Conservation (phyloP, 148 eudicot species). For the Nyssa sinensis region DNA sequence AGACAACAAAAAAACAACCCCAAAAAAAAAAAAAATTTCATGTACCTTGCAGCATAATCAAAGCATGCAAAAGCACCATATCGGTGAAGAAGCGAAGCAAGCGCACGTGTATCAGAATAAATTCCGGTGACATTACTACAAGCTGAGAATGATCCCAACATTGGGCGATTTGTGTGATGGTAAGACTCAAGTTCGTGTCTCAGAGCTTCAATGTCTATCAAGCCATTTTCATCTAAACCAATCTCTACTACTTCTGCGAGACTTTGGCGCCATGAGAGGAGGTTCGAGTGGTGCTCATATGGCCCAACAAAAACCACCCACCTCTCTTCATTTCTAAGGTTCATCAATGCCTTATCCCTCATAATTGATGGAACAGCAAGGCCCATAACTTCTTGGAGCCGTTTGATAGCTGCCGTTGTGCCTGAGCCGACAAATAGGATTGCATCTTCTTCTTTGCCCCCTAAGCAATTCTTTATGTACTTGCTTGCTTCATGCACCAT, state of each 20-base stretch:
- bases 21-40: too few species aligned
- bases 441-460: constrained; percentile 25
- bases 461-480: constrained; percentile 31
- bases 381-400: constrained; percentile 35
- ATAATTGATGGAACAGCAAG: constrained; percentile 20
- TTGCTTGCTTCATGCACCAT: constrained; percentile 27
- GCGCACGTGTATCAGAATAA: constrained; percentile 35
- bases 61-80: constrained; percentile 58
- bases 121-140: constrained; percentile 41
- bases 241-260: constrained; percentile 31
- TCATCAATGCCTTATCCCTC: constrained; percentile 10
- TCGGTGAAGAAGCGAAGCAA: constrained; percentile 37
- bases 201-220: constrained; percentile 18
- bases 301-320: constrained; percentile 43
- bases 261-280: constrained; percentile 30
- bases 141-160: constrained; percentile 40
- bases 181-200: constrained; percentile 11
- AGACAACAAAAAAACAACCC: neutral
- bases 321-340: constrained; percentile 17
- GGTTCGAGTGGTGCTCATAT: constrained; percentile 35
- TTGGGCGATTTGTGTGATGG: constrained; percentile 13
- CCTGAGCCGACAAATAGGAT: constrained; percentile 35
- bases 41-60: constrained; percentile 52
- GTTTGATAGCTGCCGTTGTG: constrained; percentile 33
- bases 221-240: constrained; percentile 23